Percentiles rank a stretch among this genome's conserved stretches.
phyloP scores from a whole-genome alignment of 805 yeast species.

The Phaffomyces opuntiae region DNA sequence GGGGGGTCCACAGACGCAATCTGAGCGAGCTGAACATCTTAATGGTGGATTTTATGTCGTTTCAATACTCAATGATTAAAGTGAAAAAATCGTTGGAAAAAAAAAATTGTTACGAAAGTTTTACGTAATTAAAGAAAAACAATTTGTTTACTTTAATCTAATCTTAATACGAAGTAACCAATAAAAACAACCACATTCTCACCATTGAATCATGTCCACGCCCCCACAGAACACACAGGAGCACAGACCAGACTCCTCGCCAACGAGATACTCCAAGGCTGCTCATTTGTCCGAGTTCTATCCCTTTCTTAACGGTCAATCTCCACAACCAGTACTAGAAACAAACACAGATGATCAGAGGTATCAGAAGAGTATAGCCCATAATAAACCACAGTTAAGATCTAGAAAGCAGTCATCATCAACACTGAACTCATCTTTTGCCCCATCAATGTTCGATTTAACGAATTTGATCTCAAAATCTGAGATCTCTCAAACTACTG shows the following conservation, averaged over 20 bases:
- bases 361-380: not conserved
- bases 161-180: no score
- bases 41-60: conserved; percentile 2
- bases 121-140: not conserved
- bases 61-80: not conserved
- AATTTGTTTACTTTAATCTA: no score
- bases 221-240: no score
- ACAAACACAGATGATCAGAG: not conserved
- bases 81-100: not conserved
- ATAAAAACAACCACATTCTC: no score
- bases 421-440: conserved; percentile 16
- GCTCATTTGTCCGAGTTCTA: conserved; percentile 23
- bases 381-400: not conserved
- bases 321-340: conserved; percentile 12
- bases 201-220: no score
- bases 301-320: conserved; percentile 23
- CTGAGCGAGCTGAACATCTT: not conserved
- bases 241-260: conserved; percentile 21
- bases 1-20: conserved; percentile 1
- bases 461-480: conserved; percentile 53
- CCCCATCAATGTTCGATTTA: conserved; percentile 45
- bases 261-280: conserved; percentile 19
- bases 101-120: not conserved
- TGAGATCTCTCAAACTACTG: conserved; percentile 47
- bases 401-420: conserved; percentile 2